phyloP scores from a whole-genome alignment of 441 rosid species.

The Biscutella laevigata region DNA sequence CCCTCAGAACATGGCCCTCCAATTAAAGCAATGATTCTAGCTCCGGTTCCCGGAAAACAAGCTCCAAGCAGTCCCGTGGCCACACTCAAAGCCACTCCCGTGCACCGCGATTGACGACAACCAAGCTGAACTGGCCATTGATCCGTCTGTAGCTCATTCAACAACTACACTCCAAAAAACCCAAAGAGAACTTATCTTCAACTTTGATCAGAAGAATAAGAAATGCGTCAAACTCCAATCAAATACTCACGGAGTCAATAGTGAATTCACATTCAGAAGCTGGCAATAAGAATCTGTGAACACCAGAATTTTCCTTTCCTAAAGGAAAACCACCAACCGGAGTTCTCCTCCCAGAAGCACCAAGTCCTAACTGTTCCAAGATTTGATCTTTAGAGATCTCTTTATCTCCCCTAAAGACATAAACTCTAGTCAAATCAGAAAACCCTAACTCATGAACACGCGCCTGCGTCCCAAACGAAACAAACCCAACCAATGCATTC shows the following conservation, averaged over 20 bases:
- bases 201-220: background rate
- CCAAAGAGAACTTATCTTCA: background rate
- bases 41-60: conserved; percentile 90
- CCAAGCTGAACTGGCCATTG: conserved; percentile 84
- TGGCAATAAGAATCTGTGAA: conserved; percentile 74
- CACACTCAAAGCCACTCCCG: conserved; percentile 94
- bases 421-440: conserved; percentile 77
- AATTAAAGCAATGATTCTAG: conserved; percentile 83
- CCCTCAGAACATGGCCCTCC: conserved; percentile 99
- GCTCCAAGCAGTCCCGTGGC: conserved; percentile 86
- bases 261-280: conserved; percentile 88
- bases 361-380: conserved; percentile 84
- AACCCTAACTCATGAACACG: conserved; percentile 93
- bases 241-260: conserved; percentile 52
- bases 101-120: conserved; percentile 61
- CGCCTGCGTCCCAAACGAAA: conserved; percentile 85
- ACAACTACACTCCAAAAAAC: conserved; percentile 41
- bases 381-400: conserved; percentile 77
- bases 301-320: conserved; percentile 43
- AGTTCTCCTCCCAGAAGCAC: conserved; percentile 50
- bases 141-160: conserved; percentile 94
- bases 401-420: conserved; percentile 80
- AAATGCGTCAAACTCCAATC: background rate
- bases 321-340: no score
- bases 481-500: conserved; percentile 88